Conservation (phyloP, 768 basidiomycete species). For the Boletus rubropictus region DNA sequence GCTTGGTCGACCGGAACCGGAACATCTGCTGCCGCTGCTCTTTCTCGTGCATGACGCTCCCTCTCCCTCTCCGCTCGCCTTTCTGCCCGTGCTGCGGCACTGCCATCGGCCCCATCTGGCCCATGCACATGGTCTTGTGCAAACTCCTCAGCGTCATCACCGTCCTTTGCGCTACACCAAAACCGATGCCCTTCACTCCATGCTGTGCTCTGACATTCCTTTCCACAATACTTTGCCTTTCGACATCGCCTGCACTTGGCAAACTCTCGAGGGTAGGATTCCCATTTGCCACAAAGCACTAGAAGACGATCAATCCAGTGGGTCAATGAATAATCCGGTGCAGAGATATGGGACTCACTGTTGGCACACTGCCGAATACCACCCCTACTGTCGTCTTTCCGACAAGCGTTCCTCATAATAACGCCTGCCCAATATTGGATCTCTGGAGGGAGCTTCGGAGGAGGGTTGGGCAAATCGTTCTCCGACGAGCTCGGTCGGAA, state of each 20-base stretch:
- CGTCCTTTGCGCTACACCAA: conserved; percentile 75
- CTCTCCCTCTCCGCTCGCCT: conserved; percentile 38
- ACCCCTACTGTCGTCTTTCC: conserved; percentile 90
- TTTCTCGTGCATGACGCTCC: conserved; percentile 28
- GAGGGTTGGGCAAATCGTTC: conserved; percentile 60
- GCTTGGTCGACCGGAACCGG: conserved; percentile 14
- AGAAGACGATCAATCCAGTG: not conserved
- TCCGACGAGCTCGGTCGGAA: conserved; percentile 87
- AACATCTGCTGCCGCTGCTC: conserved; percentile 12
- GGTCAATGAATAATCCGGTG: not conserved
- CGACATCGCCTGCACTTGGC: conserved; percentile 94
- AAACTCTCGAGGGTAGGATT: conserved; percentile 87
- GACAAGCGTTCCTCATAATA: conserved; percentile 99
- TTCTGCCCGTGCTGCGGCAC: conserved; percentile 24
- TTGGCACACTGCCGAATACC: conserved; percentile 98
- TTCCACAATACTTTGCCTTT: conserved; percentile 98
- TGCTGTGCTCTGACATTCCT: conserved; percentile 93
- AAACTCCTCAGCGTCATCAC: conserved; percentile 37
- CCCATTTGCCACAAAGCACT: conserved; percentile 97
- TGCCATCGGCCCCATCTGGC: conserved; percentile 10
- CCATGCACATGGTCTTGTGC: conserved; percentile 26
- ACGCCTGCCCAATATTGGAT: conserved; percentile 99
- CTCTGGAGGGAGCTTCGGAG: conserved; percentile 72
- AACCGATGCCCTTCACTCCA: conserved; percentile 97
- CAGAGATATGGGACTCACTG: conserved; percentile 46